phyloP scores from a whole-genome alignment of 2,329 filamentous ascomycete species.

The Stagonosporopsis vannaccii region DNA sequence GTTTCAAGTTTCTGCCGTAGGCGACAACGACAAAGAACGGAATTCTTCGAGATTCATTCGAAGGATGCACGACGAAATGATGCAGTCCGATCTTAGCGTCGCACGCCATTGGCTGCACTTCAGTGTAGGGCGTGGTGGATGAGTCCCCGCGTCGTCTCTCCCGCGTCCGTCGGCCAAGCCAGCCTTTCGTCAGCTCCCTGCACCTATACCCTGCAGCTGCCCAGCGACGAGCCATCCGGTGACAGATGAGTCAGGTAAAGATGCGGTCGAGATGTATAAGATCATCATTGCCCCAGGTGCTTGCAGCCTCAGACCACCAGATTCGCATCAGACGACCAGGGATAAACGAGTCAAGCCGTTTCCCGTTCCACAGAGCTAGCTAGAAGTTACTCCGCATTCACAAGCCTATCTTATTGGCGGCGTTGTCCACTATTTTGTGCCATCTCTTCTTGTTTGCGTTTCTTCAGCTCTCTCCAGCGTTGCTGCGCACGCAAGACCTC shows the following conservation, averaged over 20 bases:
- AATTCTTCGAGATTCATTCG: slow-evolving; percentile 9
- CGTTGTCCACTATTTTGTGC: slow-evolving; percentile 16
- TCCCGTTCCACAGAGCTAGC: slow-evolving; percentile 15
- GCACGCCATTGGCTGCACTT: slow-evolving; percentile 8
- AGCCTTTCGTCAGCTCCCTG: slow-evolving; percentile 9
- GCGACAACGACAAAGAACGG: slow-evolving; percentile 13
- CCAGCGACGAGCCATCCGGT: slow-evolving; percentile 11
- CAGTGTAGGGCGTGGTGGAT: slow-evolving; percentile 13
- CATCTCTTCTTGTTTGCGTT: slow-evolving; percentile 21
- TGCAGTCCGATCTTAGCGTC: slow-evolving; percentile 10
- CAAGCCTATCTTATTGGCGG: slow-evolving; percentile 19
- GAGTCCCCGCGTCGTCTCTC: slow-evolving; percentile 14
- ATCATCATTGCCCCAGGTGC: slow-evolving; percentile 10
- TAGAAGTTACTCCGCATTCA: slow-evolving; percentile 33
- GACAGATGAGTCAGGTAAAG: slow-evolving; percentile 13
- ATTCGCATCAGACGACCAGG: neutral
- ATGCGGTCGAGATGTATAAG: slow-evolving; percentile 12
- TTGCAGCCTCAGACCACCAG: slow-evolving; percentile 13
- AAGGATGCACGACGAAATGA: slow-evolving; percentile 1
- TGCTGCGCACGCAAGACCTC: slow-evolving; percentile 18
- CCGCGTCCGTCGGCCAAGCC: slow-evolving; percentile 18
- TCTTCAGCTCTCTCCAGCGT: slow-evolving; percentile 13
- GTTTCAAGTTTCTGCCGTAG: slow-evolving; percentile 13
- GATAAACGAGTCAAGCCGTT: slow-evolving; percentile 5
- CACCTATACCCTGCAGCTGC: slow-evolving; percentile 7